phyloP scores from a whole-genome alignment of 768 basidiomycete species.

The Hortiboletus flavorubellus region DNA sequence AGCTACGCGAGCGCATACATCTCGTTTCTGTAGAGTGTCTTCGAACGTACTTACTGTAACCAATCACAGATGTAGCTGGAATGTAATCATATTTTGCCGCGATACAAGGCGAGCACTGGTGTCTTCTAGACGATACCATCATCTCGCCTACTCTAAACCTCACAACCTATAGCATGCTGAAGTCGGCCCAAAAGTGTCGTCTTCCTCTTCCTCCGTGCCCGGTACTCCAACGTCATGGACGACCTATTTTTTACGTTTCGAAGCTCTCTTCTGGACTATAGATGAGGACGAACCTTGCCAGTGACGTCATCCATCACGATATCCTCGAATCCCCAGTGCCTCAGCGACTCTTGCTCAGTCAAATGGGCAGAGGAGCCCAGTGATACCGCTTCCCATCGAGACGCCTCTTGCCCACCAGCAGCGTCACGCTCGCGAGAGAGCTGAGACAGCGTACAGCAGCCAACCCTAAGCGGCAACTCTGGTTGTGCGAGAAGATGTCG shows the following conservation, averaged over 20 bases:
- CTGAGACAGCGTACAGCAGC: conserved; percentile 73
- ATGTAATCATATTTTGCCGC: not conserved
- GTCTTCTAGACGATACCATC: not conserved
- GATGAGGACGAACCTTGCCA: conserved; percentile 49
- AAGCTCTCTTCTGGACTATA: not conserved
- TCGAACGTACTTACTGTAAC: not conserved
- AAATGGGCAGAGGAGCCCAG: conserved; percentile 56
- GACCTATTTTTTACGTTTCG: conserved; percentile 50
- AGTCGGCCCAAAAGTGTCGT: conserved; percentile 51
- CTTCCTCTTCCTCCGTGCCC: conserved; percentile 59
- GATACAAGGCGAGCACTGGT: not conserved
- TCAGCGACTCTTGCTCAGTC: conserved; percentile 51
- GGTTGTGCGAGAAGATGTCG: conserved; percentile 55
- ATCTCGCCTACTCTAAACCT: not conserved
- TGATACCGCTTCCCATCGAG: conserved; percentile 38
- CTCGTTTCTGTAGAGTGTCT: conserved; percentile 37
- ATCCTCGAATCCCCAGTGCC: conserved; percentile 85
- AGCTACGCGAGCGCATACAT: conserved; percentile 94
- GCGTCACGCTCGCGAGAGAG: conserved; percentile 37
- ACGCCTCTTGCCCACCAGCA: conserved; percentile 36
- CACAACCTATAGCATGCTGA: conserved; percentile 17
- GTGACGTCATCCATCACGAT: conserved; percentile 45
- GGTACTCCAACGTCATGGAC: conserved; percentile 66
- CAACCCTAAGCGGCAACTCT: conserved; percentile 53
- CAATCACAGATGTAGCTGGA: not conserved